These are phyloP conservation scores for Lachnellula arida DNA, from an alignment of 2,329 filamentous ascomycete genomes.

Conservation along the genomic window DNA sequence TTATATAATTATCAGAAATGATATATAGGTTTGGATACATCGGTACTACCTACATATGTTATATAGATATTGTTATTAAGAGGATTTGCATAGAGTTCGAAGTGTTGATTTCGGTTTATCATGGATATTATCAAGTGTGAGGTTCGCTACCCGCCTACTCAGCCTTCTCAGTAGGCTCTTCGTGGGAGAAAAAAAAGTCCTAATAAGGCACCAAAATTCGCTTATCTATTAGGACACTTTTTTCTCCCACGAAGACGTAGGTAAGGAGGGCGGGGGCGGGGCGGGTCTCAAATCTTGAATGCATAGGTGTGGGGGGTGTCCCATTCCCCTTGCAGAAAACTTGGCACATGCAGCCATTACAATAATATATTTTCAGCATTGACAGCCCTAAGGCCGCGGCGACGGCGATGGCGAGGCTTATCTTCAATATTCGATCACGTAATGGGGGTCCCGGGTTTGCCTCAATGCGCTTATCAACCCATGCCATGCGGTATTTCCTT, in stretches of 20 bases:
- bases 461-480: slow-evolving; percentile 16
- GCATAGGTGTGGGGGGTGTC: background rate
- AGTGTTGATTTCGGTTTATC: background rate
- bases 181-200: too few species aligned
- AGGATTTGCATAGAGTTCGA: background rate
- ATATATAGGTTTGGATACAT: background rate
- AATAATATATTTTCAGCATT: background rate
- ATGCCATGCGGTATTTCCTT: slow-evolving; percentile 6
- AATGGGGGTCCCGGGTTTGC: slow-evolving; percentile 9
- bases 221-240: too few species aligned
- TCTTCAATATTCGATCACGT: slow-evolving; percentile 19
- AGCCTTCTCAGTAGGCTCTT: background rate
- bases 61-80: slow-evolving; percentile 4
- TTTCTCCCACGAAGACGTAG: too few species aligned
- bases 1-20: too few species aligned
- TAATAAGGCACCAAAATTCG: too few species aligned
- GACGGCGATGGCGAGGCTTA: background rate
- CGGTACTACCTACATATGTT: background rate
- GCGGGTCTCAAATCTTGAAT: background rate
- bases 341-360: background rate
- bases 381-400: background rate
- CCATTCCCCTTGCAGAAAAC: background rate
- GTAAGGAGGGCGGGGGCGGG: background rate
- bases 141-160: background rate
- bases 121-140: background rate